Percentiles rank a stretch among this genome's conserved stretches.
phyloP scores from a whole-genome alignment of 2,329 filamentous ascomycete genomes.

The Thielaviopsis ethacetica region DNA sequence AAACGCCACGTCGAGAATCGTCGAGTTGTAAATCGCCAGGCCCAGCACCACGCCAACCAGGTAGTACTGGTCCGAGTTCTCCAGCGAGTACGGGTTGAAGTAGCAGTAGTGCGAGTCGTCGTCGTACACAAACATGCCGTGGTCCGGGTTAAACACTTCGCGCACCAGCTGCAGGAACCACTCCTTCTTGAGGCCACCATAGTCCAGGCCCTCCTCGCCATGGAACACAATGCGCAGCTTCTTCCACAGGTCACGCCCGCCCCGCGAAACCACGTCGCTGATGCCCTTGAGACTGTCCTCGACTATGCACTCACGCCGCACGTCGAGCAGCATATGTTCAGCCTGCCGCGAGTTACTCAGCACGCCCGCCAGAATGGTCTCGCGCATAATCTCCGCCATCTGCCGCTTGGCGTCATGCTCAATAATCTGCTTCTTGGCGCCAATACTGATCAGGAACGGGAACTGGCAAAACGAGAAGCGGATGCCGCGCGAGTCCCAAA shows the following conservation, averaged over 20 bases:
- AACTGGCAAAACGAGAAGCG: slow-evolving; percentile 87
- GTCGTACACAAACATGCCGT: slow-evolving; percentile 86
- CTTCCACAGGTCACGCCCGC: slow-evolving; percentile 79
- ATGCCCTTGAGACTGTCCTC: slow-evolving; percentile 77
- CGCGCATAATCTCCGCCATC: slow-evolving; percentile 75
- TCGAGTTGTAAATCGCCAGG: slow-evolving; percentile 87
- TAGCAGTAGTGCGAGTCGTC: slow-evolving; percentile 84
- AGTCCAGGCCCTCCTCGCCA: slow-evolving; percentile 83
- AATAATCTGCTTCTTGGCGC: slow-evolving; percentile 79
- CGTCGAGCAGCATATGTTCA: slow-evolving; percentile 60
- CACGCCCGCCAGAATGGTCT: slow-evolving; percentile 84
- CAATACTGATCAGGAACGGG: slow-evolving; percentile 80
- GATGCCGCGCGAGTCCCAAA: slow-evolving; percentile 59
- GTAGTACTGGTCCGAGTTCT: slow-evolving; percentile 84
- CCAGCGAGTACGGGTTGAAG: slow-evolving; percentile 80
- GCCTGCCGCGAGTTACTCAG: slow-evolving; percentile 55
- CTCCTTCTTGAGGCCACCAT: slow-evolving; percentile 77
- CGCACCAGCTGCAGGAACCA: slow-evolving; percentile 82
- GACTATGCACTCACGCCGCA: slow-evolving; percentile 71
- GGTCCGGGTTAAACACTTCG: slow-evolving; percentile 80
- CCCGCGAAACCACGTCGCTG: slow-evolving; percentile 66
- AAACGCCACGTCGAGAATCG: slow-evolving; percentile 74
- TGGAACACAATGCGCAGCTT: slow-evolving; percentile 69
- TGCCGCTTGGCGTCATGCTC: slow-evolving; percentile 77
- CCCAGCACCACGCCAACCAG: slow-evolving; percentile 77